phyloP scores from a whole-genome alignment of 345 rosid genomes.

The Eucalyptus caleyi region DNA sequence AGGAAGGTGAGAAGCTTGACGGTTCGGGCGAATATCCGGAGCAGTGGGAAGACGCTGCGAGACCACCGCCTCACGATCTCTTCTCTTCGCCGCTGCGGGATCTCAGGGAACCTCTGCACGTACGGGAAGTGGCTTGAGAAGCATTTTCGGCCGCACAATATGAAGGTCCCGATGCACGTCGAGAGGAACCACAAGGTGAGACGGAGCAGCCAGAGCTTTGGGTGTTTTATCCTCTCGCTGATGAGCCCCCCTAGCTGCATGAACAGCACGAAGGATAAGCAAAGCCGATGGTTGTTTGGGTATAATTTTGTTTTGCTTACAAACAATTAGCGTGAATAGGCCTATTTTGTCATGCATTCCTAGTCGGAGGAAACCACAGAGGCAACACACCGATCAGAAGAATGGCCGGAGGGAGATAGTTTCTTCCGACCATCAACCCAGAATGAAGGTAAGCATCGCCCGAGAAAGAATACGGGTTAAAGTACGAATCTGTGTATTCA shows the following conservation, averaged over 20 bases:
- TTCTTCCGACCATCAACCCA: background rate
- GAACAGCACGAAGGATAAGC: background rate
- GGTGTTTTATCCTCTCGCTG: constrained; percentile 54
- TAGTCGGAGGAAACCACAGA: background rate
- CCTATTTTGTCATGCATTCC: background rate
- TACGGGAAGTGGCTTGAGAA: constrained; percentile 39
- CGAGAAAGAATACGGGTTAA: background rate
- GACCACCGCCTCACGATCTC: constrained; percentile 43
- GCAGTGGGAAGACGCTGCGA: constrained; percentile 20
- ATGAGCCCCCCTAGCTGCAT: constrained; percentile 46
- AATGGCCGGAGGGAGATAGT: background rate
- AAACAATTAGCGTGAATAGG: background rate
- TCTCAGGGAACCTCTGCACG: constrained; percentile 28
- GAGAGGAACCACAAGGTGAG: constrained; percentile 46
- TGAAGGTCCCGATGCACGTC: constrained; percentile 57
- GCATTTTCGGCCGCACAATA: constrained; percentile 53
- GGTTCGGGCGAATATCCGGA: constrained; percentile 47
- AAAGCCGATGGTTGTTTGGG: background rate
- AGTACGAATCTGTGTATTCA: background rate
- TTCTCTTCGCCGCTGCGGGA: constrained; percentile 33
- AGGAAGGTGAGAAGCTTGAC: constrained; percentile 39
- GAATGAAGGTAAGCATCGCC: background rate
- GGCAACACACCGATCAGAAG: background rate
- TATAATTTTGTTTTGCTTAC: background rate
- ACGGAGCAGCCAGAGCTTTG: constrained; percentile 54